Evolutionary conservation across 768 basidiomycete genomes (phyloP), one percentile per base, ranked within the genome.

Genomic region (Leccinum uliginosum): DNA sequence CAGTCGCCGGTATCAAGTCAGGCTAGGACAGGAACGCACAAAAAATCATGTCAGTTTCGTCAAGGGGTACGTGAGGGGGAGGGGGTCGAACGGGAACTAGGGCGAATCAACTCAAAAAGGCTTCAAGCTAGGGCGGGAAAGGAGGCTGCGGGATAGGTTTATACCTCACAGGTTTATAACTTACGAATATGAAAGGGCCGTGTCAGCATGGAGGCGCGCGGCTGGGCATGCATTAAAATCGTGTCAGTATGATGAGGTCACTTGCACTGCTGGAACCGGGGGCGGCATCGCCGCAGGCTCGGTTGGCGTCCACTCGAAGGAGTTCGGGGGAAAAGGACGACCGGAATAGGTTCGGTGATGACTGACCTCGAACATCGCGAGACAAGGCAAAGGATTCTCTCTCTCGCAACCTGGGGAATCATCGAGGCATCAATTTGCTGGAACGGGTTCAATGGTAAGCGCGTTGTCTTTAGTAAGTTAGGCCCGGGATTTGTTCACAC

Each of bases 201-300:
- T 38, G 56, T 59, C 54, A 60, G 60, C 53, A 49, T 61, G 51
- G 47, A 43, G 46, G 60, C 56, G 60, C 55, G 55, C 60, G 57
- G 57, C 61, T 52, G 60, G 61, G 55, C 70, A 71, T 71, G 70
- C 70, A 67, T 43, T 59, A 59, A 62, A 62, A 66, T 68, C 71
- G 70, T 71, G 70, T 73, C 58, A 38, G 50, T 53, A 27, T 52
- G 57, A 64, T 70, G 68, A 66, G 68, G 68, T 69, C 64, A 69
- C 45, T 56, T 32, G 62, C 57, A 58, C 57, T 57, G 60, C 58
- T 46, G 46, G 50, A 43, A 48, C 23, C 15, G 34, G 53, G 11
- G 43, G 43, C 19, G n/a, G 61, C 59, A 66, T 56, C 53, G 65
- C 64, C 66, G 62, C 66, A 53, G 51, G 17, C 45, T 55, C 55